Conservation (phyloP, 2,329 filamentous ascomycete genomes). For the Pseudofabraea citricarpa region DNA sequence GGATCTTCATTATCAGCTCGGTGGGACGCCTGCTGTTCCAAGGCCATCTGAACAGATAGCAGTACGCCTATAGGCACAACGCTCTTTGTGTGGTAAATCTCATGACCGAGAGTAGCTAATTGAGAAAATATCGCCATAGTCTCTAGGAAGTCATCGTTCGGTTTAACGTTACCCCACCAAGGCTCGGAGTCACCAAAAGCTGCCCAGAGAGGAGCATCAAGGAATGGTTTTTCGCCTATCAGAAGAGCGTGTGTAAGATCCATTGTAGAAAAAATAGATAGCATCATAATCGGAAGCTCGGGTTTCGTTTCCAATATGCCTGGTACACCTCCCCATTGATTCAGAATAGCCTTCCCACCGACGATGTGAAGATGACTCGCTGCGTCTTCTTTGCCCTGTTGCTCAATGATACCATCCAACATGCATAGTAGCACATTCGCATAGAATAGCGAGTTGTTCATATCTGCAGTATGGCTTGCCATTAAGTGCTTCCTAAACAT, state of each 20-base stretch:
- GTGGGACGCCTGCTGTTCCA: slow-evolving; percentile 20
- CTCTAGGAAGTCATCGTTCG: slow-evolving; percentile 27
- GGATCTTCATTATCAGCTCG: slow-evolving; percentile 8
- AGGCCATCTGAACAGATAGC: slow-evolving; percentile 17
- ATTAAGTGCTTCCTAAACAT: slow-evolving; percentile 24
- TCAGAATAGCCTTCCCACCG: slow-evolving; percentile 23
- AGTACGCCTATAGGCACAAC: slow-evolving; percentile 21
- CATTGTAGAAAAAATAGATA: slow-evolving; percentile 39
- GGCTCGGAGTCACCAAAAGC: slow-evolving; percentile 33
- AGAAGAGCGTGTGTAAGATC: slow-evolving; percentile 38
- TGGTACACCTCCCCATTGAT: slow-evolving; percentile 20
- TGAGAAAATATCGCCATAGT: slow-evolving; percentile 27
- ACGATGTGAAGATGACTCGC: slow-evolving; percentile 22
- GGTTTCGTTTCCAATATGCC: slow-evolving; percentile 16
- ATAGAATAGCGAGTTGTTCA: slow-evolving; percentile 32
- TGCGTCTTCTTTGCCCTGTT: slow-evolving; percentile 17
- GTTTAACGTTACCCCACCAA: slow-evolving; percentile 34
- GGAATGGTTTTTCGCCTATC: slow-evolving; percentile 32
- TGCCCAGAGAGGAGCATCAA: slow-evolving; percentile 33
- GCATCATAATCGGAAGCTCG: slow-evolving; percentile 30
- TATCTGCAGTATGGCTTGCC: slow-evolving; percentile 28
- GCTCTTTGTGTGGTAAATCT: slow-evolving; percentile 18
- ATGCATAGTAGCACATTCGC: slow-evolving; percentile 40
- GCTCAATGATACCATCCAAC: slow-evolving; percentile 23
- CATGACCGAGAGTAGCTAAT: slow-evolving; percentile 29